These are phyloP conservation scores for Chrysanthemum seticuspe DNA, from an alignment of 129 eudicot genomes.

Conservation along the genomic window DNA sequence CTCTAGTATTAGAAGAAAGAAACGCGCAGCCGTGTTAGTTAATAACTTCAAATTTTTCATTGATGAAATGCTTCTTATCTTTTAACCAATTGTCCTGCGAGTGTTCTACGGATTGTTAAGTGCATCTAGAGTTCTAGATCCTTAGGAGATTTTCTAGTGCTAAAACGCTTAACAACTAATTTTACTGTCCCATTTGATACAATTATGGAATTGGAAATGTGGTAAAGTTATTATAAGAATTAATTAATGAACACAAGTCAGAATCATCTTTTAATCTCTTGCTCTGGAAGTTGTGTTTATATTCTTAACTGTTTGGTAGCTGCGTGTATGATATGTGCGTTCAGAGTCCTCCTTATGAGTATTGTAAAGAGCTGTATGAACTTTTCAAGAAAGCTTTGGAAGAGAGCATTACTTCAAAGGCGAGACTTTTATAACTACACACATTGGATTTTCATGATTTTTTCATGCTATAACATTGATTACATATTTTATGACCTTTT, in stretches of 20 bases:
- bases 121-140: no score
- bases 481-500: neutral
- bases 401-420: conserved; percentile 47
- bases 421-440: conserved; percentile 11
- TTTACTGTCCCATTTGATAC: no score
- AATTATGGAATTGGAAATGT: no score
- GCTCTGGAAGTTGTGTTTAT: neutral
- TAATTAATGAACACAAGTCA: neutral
- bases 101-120: no score
- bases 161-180: no score
- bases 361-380: conserved; percentile 39
- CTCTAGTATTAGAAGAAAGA: no score
- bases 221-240: neutral
- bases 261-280: neutral
- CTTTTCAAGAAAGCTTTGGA: conserved; percentile 38
- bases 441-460: neutral
- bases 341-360: conserved; percentile 39
- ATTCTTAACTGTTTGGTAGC: conserved; percentile 45
- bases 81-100: no score
- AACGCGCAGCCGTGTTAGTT: no score
- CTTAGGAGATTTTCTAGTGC: no score
- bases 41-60: no score
- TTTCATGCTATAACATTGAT: neutral
- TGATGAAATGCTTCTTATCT: no score
- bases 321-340: conserved; percentile 57